These are phyloP conservation scores for Microdochium bolleyi DNA, from an alignment of 2,329 filamentous ascomycete genomes.

Conservation along the genomic window DNA sequence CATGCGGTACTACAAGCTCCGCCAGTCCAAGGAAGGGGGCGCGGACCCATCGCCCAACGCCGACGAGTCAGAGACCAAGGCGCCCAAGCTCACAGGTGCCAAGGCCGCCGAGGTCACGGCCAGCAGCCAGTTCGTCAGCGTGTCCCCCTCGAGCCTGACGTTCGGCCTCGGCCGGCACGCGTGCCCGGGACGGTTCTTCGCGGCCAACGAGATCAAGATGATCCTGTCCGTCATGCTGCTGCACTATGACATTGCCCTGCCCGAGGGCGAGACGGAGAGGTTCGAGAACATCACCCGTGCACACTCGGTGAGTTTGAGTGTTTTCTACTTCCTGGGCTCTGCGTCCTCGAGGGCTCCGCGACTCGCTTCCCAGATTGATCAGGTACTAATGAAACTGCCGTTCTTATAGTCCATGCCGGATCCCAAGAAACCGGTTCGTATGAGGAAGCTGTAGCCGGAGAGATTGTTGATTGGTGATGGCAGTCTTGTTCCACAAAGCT, in stretches of 20 bases:
- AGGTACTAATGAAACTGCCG: neutral
- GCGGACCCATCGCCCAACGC: neutral
- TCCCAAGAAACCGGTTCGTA: neutral
- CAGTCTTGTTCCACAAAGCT: too few relatives aligned
- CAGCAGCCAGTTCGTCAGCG: slow-evolving; percentile 22
- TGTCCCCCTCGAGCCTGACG: slow-evolving; percentile 24
- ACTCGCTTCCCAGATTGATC: too few relatives aligned
- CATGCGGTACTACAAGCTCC: slow-evolving; percentile 27
- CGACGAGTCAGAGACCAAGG: neutral
- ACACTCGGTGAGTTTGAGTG: neutral
- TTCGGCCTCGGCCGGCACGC: slow-evolving; percentile 31
- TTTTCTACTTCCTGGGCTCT: neutral
- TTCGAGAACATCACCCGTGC: slow-evolving; percentile 1
- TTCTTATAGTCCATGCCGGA: neutral
- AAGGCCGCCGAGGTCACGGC: slow-evolving; percentile 8
- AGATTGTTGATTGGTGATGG: slow-evolving; percentile 1
- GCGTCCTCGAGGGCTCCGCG: too few relatives aligned
- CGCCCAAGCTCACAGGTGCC: slow-evolving; percentile 1
- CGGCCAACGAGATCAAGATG: slow-evolving; percentile 35
- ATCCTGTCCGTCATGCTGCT: slow-evolving; percentile 31
- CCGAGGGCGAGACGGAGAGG: slow-evolving; percentile 12
- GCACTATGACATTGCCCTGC: slow-evolving; percentile 27
- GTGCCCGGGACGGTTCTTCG: slow-evolving; percentile 36
- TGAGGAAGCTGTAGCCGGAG: neutral
- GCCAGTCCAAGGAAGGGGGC: slow-evolving; percentile 13